phyloP scores from a whole-genome alignment of 129 eudicot genomes.

The Helichrysum umbraculigerum region DNA sequence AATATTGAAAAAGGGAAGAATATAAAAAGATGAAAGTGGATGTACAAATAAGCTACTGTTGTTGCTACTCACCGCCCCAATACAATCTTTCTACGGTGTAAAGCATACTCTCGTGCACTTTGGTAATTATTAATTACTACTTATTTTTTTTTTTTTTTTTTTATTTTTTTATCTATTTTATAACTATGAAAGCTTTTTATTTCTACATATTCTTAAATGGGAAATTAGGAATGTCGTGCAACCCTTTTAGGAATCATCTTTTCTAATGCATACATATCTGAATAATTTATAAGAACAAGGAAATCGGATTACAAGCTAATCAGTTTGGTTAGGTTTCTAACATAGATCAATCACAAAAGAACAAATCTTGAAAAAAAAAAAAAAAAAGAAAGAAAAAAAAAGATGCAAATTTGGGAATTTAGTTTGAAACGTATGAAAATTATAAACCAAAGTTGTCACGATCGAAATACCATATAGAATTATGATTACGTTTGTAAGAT shows the following conservation, averaged over 20 bases:
- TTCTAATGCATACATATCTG: background rate
- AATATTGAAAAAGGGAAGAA: constrained; percentile 17
- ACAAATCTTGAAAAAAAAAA: no score
- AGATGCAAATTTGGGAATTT: no score
- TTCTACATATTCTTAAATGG: constrained; percentile 2
- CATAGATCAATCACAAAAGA: no score
- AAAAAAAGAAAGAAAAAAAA: no score
- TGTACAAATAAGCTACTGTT: constrained; percentile 14
- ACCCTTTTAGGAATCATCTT: background rate
- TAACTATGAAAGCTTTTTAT: background rate
- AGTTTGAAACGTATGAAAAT: no score
- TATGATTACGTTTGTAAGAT: no score
- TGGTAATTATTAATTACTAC: background rate
- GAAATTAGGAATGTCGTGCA: constrained; percentile 10
- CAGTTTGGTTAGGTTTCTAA: no score
- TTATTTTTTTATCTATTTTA: background rate
- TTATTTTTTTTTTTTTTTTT: no score
- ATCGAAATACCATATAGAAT: background rate
- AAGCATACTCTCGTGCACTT: constrained; percentile 21
- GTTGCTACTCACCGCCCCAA: constrained; percentile 36
- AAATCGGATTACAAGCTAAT: no score
- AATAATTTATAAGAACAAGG: no score
- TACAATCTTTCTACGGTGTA: constrained; percentile 40
- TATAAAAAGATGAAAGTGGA: constrained; percentile 33
- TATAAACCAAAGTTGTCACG: background rate